Conservation (phyloP, 2,329 filamentous ascomycete species). For the Penicillium occitanis region DNA sequence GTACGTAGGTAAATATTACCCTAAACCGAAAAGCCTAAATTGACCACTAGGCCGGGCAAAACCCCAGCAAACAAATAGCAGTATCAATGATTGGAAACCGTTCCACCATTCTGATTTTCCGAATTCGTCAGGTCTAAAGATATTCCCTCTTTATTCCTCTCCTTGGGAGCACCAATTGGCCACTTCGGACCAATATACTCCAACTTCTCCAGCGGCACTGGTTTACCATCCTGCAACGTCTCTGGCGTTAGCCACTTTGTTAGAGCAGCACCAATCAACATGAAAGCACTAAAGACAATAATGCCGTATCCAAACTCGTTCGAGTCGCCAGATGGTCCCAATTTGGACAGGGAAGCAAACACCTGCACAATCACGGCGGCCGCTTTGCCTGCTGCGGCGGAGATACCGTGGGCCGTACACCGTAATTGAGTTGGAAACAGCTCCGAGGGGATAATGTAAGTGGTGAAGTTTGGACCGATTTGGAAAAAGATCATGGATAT, state of each 20-base stretch:
- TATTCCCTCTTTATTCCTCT: background rate
- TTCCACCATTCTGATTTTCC: background rate
- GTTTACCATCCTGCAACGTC: constrained; percentile 18
- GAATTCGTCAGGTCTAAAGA: background rate
- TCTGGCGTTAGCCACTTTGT: constrained; percentile 23
- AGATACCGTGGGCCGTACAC: constrained; percentile 61
- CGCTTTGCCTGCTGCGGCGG: constrained; percentile 60
- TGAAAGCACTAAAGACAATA: constrained; percentile 24
- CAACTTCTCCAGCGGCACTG: constrained; percentile 24
- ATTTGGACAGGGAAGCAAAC: constrained; percentile 10
- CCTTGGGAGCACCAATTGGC: background rate
- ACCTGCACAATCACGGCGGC: constrained; percentile 48
- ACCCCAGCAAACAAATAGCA: background rate
- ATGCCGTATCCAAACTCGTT: constrained; percentile 21
- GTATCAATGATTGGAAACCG: background rate
- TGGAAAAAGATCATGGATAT: constrained; percentile 33
- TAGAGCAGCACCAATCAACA: constrained; percentile 21
- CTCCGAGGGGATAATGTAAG: constrained; percentile 62
- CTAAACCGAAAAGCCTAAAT: no score
- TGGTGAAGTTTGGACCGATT: constrained; percentile 57
- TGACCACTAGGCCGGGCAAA: no score
- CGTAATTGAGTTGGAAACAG: constrained; percentile 62
- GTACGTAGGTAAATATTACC: background rate
- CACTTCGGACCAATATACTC: constrained; percentile 26
- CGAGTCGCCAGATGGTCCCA: constrained; percentile 5